phyloP scores from a whole-genome alignment of 2,329 filamentous ascomycete species.

The Fusarium praegraminearum region DNA sequence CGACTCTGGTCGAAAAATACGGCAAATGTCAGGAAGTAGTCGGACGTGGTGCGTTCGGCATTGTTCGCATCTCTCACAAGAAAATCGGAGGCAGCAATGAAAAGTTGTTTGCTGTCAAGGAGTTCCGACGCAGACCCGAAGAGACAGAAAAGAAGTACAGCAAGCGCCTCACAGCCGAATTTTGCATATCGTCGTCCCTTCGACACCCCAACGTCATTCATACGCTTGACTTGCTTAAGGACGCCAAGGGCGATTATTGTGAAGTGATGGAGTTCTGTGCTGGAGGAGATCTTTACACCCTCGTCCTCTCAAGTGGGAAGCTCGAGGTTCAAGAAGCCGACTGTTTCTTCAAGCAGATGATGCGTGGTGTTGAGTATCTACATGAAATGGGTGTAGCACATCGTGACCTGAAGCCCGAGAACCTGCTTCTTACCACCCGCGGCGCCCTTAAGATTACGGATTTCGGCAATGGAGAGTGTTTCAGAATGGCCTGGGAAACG shows the following conservation, averaged over 20 bases:
- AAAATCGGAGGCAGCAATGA: slow-evolving; percentile 84
- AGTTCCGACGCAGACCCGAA: slow-evolving; percentile 93
- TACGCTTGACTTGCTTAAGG: slow-evolving; percentile 93
- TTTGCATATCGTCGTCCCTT: slow-evolving; percentile 97
- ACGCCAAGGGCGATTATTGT: slow-evolving; percentile 97
- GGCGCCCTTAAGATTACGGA: slow-evolving; percentile 97
- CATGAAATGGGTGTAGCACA: slow-evolving; percentile 99
- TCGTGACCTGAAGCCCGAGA: slow-evolving; percentile 96
- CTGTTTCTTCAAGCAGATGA: slow-evolving; percentile 99
- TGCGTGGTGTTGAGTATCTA: slow-evolving; percentile 98
- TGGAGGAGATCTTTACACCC: slow-evolving; percentile 93
- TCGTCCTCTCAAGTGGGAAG: slow-evolving; percentile 91
- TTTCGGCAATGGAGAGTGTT: slow-evolving; percentile 98
- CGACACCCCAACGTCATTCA: slow-evolving; percentile 98
- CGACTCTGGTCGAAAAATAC: slow-evolving; percentile 92
- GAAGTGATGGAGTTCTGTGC: slow-evolving; percentile 99
- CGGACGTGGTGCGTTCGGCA: slow-evolving; percentile 94
- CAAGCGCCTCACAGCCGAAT: slow-evolving; percentile 96
- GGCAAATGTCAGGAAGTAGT: slow-evolving; percentile 98
- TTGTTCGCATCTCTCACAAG: slow-evolving; percentile 98
- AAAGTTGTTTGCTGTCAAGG: slow-evolving; percentile 96
- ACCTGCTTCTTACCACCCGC: slow-evolving; percentile 90
- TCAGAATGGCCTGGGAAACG: slow-evolving; percentile 99
- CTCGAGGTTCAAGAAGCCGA: slow-evolving; percentile 93
- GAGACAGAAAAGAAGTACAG: slow-evolving; percentile 98